Evolutionary conservation across 1,284 basidiomycete species (phyloP), one percentile per base, ranked within the genome.

Genomic region (Sanguinoderma infundibulare): DNA sequence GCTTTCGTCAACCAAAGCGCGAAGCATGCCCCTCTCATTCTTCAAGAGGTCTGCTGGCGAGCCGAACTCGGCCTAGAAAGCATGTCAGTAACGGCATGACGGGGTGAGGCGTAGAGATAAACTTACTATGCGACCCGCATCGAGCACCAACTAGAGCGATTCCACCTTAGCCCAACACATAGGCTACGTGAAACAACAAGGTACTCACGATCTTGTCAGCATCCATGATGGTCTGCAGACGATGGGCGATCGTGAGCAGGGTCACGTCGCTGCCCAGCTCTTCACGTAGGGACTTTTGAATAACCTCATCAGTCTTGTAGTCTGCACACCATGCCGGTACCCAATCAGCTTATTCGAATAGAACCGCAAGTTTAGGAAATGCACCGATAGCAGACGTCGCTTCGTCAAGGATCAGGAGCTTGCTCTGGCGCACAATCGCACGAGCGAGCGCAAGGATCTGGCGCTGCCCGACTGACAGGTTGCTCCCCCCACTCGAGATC

Each of bases 161-260:
- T n/a, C 7, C 2, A 6, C 2, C 22, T 60, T 5, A 56, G 28
- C 44, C 12, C n/a, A n/a, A 4, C 22, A 15, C 9, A 35, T 8
- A 32, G 1, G 20, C n/a, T n/a, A n/a, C n/a, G n/a, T n/a, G n/a
- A n/a, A n/a, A n/a, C n/a, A n/a, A n/a, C n/a, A n/a, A n/a, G n/a
- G 5, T 1, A 53, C 65, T 59, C 49, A 67, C 65, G 22, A 67
- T 67, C 32, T 67, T 67, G 53, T 67, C 65, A 5, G 65, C 82
- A 62, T 89, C 87, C 78, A 87, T 87, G 63, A 90, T 86, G 2
- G 87, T 89, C 67, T 88, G 87, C 22, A 90, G 73, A 47, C 87
- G 81, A 73, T 89, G 88, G 5, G 88, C 88, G 39, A 89, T 77
- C 24, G 85, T 88, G 49, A 89, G 79, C 4, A 89, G 71, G 0